phyloP scores from a whole-genome alignment of 176 grass and related monocot species.

The Carex kokanica region DNA sequence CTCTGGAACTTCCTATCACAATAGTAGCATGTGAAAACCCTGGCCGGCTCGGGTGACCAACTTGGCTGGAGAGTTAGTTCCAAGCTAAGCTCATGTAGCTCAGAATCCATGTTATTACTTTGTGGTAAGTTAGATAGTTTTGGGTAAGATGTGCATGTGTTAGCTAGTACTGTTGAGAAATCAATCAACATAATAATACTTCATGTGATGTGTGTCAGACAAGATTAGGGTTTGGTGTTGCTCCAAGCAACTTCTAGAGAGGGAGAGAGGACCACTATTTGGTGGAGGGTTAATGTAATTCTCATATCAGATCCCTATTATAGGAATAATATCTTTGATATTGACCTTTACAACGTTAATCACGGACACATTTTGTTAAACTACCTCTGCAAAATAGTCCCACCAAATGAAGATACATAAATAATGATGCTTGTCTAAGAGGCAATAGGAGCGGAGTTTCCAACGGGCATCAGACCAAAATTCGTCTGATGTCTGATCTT shows the following conservation, averaged over 20 bases:
- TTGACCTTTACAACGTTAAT: background rate
- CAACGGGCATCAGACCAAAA: too few relatives aligned
- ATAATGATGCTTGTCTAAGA: too few relatives aligned
- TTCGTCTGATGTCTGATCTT: too few relatives aligned
- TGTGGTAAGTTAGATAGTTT: background rate
- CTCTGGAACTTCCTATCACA: constrained; percentile 74
- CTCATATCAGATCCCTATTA: background rate
- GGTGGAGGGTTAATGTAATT: background rate
- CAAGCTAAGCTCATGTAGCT: constrained; percentile 40
- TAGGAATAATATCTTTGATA: background rate
- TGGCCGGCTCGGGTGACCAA: constrained; percentile 33
- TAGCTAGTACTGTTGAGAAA: background rate
- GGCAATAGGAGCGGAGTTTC: too few relatives aligned
- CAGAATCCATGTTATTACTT: background rate
- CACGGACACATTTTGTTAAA: background rate
- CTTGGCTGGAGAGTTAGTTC: constrained; percentile 52
- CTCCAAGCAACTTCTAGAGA: background rate
- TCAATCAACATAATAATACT: background rate
- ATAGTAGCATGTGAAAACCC: constrained; percentile 78
- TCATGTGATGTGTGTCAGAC: background rate
- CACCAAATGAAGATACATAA: too few relatives aligned
- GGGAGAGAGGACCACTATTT: background rate
- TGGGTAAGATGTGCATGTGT: background rate
- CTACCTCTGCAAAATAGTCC: too few relatives aligned
- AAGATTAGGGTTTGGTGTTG: constrained; percentile 6